phyloP scores from a whole-genome alignment of 2,329 filamentous ascomycete genomes.

The Phialophora macrospora region DNA sequence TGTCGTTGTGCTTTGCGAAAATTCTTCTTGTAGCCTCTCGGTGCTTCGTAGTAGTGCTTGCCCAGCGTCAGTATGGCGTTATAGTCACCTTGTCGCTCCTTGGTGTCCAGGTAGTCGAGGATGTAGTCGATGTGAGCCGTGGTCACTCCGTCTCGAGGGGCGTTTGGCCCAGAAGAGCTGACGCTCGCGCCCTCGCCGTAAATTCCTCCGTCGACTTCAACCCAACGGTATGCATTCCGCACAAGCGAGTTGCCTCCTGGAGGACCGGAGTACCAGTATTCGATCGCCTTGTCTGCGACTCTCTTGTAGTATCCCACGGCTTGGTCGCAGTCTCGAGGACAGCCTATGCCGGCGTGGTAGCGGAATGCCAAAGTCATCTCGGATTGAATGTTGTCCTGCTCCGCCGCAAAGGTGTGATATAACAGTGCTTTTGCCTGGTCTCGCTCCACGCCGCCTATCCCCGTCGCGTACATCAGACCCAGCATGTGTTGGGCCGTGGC shows the following conservation, averaged over 20 bases:
- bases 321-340: conserved; percentile 81
- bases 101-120: conserved; percentile 88
- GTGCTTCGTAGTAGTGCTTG: conserved; percentile 85
- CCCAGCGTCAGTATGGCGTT: conserved; percentile 86
- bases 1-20: conserved; percentile 76
- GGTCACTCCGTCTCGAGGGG: conserved; percentile 68
- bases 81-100: conserved; percentile 86
- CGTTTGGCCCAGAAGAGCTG: conserved; percentile 82
- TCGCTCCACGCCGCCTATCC: conserved; percentile 78
- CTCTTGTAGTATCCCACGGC: conserved; percentile 88
- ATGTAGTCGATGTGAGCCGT: conserved; percentile 87
- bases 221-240: conserved; percentile 79
- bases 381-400: conserved; percentile 78
- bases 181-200: conserved; percentile 95
- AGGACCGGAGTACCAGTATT: conserved; percentile 85
- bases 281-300: conserved; percentile 90
- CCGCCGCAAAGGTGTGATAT: conserved; percentile 92
- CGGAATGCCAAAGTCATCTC: conserved; percentile 94
- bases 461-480: conserved; percentile 93
- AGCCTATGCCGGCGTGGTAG: conserved; percentile 82
- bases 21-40: conserved; percentile 74
- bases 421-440: conserved; percentile 91
- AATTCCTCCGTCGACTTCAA: conserved; percentile 87
- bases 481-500: conserved; percentile 94
- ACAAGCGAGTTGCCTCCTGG: conserved; percentile 82